A percentile compares a stretch with the other conserved stretches of the same genome.
Conservation (phyloP, 108 stramenopile genomes). For the Nitzschia sp. region DNA sequence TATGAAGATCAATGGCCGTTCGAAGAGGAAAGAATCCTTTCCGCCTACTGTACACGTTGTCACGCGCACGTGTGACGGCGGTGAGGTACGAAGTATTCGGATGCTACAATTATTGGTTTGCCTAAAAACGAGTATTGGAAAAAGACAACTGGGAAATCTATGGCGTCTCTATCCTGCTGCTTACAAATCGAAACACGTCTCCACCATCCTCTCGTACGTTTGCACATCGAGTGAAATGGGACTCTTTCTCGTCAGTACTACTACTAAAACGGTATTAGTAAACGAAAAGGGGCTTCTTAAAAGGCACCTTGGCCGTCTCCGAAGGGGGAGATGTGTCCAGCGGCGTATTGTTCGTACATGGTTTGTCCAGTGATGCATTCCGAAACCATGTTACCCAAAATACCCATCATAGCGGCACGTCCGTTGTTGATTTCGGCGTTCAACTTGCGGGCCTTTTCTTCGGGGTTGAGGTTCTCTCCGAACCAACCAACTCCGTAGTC, state of each 20-base stretch:
- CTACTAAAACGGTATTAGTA: not conserved
- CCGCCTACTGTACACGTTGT: too few relatives aligned
- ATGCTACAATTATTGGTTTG: too few relatives aligned
- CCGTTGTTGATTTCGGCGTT: conserved; percentile 93
- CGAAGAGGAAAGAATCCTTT: too few relatives aligned
- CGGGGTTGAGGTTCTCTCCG: conserved; percentile 62
- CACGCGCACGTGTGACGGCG: too few relatives aligned
- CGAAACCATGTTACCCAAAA: conserved; percentile 77
- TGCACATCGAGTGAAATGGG: not conserved
- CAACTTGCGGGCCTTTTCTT: conserved; percentile 76
- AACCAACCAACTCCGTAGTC: conserved; percentile 72
- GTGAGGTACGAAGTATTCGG: too few relatives aligned
- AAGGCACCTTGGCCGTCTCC: conserved; percentile 54
- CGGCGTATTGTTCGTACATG: conserved; percentile 54
- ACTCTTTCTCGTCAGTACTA: too few relatives aligned
- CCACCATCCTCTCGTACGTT: not conserved
- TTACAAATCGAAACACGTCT: conserved; percentile 5
- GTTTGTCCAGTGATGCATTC: conserved; percentile 54
- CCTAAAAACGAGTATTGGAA: too few relatives aligned
- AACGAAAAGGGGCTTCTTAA: conserved; percentile 22
- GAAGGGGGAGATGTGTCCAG: conserved; percentile 59
- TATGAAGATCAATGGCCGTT: too few relatives aligned
- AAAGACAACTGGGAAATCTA: not conserved
- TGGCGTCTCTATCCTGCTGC: conserved; percentile 1
- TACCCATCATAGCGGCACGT: conserved; percentile 89